phyloP scores from a whole-genome alignment of 257 asterid species.

The Mitragyna speciosa region DNA sequence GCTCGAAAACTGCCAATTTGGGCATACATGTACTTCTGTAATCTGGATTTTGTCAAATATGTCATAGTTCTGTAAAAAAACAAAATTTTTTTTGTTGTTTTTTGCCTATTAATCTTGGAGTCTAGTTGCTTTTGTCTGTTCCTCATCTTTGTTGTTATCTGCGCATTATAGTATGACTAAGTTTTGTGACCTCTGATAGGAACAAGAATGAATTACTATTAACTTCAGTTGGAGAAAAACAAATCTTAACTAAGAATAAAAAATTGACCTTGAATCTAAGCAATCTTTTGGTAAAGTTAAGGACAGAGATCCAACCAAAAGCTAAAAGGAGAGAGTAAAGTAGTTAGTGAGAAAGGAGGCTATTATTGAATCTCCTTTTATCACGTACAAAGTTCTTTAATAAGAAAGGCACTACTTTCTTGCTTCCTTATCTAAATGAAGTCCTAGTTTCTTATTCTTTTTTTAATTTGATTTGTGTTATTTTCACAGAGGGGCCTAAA shows the following conservation, averaged over 20 bases:
- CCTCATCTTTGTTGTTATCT: slow-evolving; percentile 50
- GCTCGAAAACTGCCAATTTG: slow-evolving; percentile 23
- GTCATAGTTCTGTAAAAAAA: slow-evolving; percentile 20
- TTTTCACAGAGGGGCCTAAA: slow-evolving; percentile 43
- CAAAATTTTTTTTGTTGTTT: slow-evolving; percentile 33
- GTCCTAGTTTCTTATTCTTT: slow-evolving; percentile 15
- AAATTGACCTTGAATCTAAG: slow-evolving; percentile 34
- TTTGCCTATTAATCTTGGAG: slow-evolving; percentile 37
- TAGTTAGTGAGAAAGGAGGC: slow-evolving; percentile 26
- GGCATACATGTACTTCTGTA: slow-evolving; percentile 17
- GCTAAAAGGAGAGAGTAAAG: slow-evolving; percentile 32
- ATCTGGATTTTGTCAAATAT: slow-evolving; percentile 33
- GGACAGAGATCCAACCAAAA: slow-evolving; percentile 37
- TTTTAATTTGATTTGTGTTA: slow-evolving; percentile 7
- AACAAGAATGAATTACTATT: slow-evolving; percentile 26
- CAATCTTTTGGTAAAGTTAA: slow-evolving; percentile 41
- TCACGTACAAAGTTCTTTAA: slow-evolving; percentile 29
- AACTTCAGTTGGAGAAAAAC: slow-evolving; percentile 17
- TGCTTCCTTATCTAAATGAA: slow-evolving; percentile 18
- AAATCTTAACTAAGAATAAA: slow-evolving; percentile 22
- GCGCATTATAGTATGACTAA: slow-evolving; percentile 32
- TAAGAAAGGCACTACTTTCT: slow-evolving; percentile 24
- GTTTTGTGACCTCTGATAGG: slow-evolving; percentile 25
- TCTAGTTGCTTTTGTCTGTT: slow-evolving; percentile 52
- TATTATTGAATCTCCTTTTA: slow-evolving; percentile 32